phyloP scores from a whole-genome alignment of 1,139 yeast genomes.

The Blastobotrys ciferrii region DNA sequence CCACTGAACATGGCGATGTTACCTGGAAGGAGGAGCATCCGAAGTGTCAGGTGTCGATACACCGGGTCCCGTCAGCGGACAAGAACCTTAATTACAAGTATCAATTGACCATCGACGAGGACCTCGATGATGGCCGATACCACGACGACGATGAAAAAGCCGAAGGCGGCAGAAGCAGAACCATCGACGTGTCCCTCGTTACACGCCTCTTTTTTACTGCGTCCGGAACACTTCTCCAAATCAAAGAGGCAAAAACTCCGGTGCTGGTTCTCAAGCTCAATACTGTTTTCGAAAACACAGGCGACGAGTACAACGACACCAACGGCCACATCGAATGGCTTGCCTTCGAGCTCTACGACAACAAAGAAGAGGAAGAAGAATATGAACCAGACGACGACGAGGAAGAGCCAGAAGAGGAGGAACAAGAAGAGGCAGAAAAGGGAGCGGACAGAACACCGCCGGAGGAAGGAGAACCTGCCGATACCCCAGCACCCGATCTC shows the following conservation, averaged over 20 bases:
- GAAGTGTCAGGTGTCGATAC: constrained; percentile 48
- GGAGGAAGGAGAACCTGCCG: neutral
- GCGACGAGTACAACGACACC: constrained; percentile 14
- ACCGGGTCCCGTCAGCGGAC: constrained; percentile 31
- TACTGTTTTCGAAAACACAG: constrained; percentile 29
- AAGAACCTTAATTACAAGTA: constrained; percentile 41
- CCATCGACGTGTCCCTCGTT: constrained; percentile 45
- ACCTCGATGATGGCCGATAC: constrained; percentile 70
- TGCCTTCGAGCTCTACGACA: constrained; percentile 51
- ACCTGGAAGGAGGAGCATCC: constrained; percentile 78
- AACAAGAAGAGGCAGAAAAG: neutral
- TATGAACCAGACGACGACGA: constrained; percentile 26
- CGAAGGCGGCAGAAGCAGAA: constrained; percentile 36
- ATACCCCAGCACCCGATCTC: neutral
- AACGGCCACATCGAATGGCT: constrained; percentile 44
- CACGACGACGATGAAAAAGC: constrained; percentile 56
- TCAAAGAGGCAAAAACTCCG: constrained; percentile 65
- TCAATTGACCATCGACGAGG: constrained; percentile 51
- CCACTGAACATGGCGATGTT: constrained; percentile 43
- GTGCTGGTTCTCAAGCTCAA: constrained; percentile 61
- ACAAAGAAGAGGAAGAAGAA: constrained; percentile 31
- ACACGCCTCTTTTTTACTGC: constrained; percentile 66
- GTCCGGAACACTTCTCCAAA: constrained; percentile 62
- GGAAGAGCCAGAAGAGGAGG: constrained; percentile 31
- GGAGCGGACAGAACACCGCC: neutral